phyloP scores from a whole-genome alignment of 202 grass and related monocot genomes.

The Panicum hallii region DNA sequence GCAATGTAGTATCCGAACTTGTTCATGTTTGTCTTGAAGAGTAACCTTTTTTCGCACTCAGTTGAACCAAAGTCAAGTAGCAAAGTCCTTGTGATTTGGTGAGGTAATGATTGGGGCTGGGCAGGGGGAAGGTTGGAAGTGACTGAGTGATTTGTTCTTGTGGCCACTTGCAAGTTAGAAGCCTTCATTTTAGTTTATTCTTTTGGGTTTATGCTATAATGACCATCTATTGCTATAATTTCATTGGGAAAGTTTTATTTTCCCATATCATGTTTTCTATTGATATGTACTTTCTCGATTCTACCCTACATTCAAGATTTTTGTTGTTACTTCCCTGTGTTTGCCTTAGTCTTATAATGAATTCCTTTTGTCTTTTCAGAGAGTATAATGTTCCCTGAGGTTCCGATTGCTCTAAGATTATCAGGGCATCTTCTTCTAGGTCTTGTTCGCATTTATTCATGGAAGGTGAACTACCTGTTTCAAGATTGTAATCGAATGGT shows the following conservation, averaged over 20 bases:
- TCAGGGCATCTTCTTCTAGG: conserved; percentile 94
- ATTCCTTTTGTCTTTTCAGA: conserved; percentile 44
- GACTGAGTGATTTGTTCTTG: background rate
- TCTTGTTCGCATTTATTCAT: conserved; percentile 90
- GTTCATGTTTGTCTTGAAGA: background rate
- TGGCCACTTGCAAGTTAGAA: background rate
- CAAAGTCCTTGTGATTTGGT: background rate
- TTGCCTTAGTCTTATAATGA: conserved; percentile 17
- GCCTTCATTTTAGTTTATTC: background rate
- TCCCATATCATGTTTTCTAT: background rate
- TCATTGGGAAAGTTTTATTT: background rate
- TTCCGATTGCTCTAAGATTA: conserved; percentile 85
- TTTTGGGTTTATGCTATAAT: conserved; percentile 18
- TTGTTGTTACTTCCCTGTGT: background rate
- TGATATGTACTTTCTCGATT: background rate
- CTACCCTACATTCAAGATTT: background rate
- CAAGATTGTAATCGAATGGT: conserved; percentile 80
- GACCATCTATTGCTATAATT: background rate
- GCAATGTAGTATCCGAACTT: conserved; percentile 11
- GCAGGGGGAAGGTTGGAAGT: background rate
- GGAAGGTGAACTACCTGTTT: conserved; percentile 91
- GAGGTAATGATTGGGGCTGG: background rate
- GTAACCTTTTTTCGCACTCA: background rate
- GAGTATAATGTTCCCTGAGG: conserved; percentile 81
- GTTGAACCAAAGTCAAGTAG: background rate